A percentile compares a stretch with the other conserved stretches of the same genome.
These are phyloP conservation scores for Bidens hawaiensis DNA, from an alignment of 140 eudicot species.

Conservation along the genomic window DNA sequence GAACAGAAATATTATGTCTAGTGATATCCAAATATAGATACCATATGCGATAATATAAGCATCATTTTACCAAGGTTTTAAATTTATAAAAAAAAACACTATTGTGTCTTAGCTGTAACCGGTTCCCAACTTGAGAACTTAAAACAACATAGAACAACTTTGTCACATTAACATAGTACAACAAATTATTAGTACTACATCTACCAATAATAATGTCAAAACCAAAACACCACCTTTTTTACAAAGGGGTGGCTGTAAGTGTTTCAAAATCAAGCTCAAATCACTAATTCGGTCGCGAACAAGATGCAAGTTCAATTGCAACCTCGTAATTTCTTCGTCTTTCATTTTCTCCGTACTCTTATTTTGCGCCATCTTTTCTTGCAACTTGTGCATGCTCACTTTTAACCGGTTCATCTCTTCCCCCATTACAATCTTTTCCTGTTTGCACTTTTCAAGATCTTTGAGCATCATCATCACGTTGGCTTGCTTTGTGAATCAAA, in stretches of 20 bases:
- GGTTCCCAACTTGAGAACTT: too few relatives aligned
- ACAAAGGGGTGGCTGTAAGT: constrained; percentile 21
- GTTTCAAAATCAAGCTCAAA: constrained; percentile 6
- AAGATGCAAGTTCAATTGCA: constrained; percentile 1
- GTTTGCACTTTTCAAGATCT: background rate
- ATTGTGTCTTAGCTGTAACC: too few relatives aligned
- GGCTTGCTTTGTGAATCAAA: constrained; percentile 6
- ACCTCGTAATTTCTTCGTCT: constrained; percentile 12
- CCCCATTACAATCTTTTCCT: constrained; percentile 17
- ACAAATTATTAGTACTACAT: background rate
- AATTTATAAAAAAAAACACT: too few relatives aligned
- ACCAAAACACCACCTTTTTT: background rate
- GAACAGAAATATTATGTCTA: too few relatives aligned
- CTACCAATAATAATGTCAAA: background rate
- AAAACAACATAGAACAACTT: background rate
- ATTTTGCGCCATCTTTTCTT: constrained; percentile 7
- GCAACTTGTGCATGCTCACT: constrained; percentile 6
- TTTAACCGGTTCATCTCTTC: constrained; percentile 9
- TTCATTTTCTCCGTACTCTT: background rate
- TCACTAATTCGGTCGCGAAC: background rate
- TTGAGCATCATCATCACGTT: constrained; percentile 7
- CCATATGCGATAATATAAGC: too few relatives aligned
- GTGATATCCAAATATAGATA: too few relatives aligned
- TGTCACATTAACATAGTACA: background rate
- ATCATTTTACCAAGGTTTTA: too few relatives aligned